phyloP scores from a whole-genome alignment of 306 rosid genomes.

The Mimosa bimucronata region DNA sequence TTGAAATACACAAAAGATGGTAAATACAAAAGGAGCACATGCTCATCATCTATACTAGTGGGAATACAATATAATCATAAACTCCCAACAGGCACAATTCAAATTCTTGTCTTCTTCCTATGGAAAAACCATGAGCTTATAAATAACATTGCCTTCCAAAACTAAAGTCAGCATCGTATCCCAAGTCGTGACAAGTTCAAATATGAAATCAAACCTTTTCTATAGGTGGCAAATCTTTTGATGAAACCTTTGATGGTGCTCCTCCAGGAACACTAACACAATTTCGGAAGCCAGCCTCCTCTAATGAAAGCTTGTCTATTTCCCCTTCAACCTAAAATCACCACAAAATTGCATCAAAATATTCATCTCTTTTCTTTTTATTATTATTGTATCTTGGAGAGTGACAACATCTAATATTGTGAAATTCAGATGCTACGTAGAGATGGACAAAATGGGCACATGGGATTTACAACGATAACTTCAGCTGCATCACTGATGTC shows the following conservation, averaged over 20 bases:
- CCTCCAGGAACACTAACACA: conserved; percentile 94
- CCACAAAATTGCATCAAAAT: conserved; percentile 30
- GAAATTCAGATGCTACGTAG: background rate
- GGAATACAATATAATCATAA: background rate
- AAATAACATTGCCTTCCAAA: background rate
- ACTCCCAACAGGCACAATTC: background rate
- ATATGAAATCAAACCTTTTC: conserved; percentile 60
- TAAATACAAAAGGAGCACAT: background rate
- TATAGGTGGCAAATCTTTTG: conserved; percentile 61
- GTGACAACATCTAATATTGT: conserved; percentile 11
- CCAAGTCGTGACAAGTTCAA: background rate
- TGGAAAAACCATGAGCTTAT: background rate
- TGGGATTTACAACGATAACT: conserved; percentile 66
- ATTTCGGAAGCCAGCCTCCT: conserved; percentile 87
- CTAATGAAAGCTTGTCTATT: conserved; percentile 89
- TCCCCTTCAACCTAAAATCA: conserved; percentile 87
- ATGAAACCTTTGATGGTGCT: conserved; percentile 75
- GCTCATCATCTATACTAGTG: background rate
- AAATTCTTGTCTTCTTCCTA: background rate
- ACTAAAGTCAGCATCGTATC: background rate
- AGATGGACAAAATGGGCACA: conserved; percentile 34
- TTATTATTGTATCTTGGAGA: conserved; percentile 29
- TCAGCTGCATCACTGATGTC: conserved; percentile 73
- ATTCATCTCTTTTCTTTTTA: conserved; percentile 5
- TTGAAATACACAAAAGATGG: background rate